Conservation (phyloP, 129 eudicot genomes). For the Erigeron canadensis region DNA sequence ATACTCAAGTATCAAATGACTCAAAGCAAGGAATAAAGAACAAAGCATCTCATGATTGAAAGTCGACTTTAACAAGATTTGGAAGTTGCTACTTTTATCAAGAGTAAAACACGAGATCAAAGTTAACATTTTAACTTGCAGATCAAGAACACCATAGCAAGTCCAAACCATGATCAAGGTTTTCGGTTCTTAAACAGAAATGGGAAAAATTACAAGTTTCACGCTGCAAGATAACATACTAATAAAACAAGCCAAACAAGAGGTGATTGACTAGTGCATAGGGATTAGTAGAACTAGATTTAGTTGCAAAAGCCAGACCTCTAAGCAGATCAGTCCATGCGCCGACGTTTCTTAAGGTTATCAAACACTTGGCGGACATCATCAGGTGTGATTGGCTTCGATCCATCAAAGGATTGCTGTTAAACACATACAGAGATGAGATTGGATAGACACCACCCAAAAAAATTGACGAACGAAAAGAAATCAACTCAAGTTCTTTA, state of each 20-base stretch:
- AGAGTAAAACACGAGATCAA: not conserved
- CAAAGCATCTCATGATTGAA: not conserved
- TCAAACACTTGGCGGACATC: constrained; percentile 82
- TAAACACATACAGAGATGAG: constrained; percentile 3
- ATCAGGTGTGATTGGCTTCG: constrained; percentile 70
- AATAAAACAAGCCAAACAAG: constrained; percentile 10
- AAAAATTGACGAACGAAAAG: not conserved
- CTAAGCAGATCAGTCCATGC: constrained; percentile 37
- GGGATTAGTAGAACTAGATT: not conserved
- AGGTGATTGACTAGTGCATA: not conserved
- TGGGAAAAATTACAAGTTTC: constrained; percentile 1
- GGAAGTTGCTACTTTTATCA: constrained; percentile 1
- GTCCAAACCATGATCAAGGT: constrained; percentile 20
- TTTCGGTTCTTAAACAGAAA: constrained; percentile 10
- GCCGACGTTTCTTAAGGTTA: constrained; percentile 77
- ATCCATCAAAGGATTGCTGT: constrained; percentile 72
- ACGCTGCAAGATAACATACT: constrained; percentile 22
- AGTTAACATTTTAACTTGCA: constrained; percentile 10
- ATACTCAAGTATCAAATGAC: not conserved
- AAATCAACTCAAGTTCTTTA: not conserved
- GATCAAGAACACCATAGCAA: constrained; percentile 22
- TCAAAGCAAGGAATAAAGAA: not conserved
- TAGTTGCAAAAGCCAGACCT: not conserved
- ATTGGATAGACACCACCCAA: not conserved
- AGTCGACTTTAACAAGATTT: not conserved